Conservation (phyloP, 108 stramenopile species). For the Fistulifera solaris region DNA sequence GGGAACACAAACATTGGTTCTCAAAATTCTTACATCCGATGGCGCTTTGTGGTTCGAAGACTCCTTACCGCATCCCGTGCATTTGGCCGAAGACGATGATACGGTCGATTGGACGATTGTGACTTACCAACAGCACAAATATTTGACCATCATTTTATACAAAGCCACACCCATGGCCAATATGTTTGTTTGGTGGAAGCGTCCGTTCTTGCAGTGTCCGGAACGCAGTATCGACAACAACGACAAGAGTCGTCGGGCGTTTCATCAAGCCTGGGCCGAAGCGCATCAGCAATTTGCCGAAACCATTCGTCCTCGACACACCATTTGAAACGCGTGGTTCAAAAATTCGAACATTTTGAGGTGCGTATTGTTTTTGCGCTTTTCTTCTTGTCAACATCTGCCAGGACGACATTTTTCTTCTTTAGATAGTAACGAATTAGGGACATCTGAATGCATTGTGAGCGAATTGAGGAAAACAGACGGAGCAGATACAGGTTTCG, state of each 20-base stretch:
- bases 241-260: not conserved
- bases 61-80: conserved; percentile 31
- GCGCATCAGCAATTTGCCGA: conserved; percentile 32
- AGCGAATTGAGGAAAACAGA: too few relatives aligned
- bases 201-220: conserved; percentile 25
- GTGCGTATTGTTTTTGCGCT: too few relatives aligned
- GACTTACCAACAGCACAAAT: conserved; percentile 2
- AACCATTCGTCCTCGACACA: too few relatives aligned
- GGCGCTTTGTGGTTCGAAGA: conserved; percentile 13
- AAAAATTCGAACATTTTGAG: too few relatives aligned
- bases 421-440: too few relatives aligned
- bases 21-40: not conserved
- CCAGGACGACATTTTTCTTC: too few relatives aligned
- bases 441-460: too few relatives aligned
- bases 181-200: conserved; percentile 41
- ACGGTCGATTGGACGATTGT: conserved; percentile 32
- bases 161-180: conserved; percentile 51
- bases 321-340: too few relatives aligned
- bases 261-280: conserved; percentile 31
- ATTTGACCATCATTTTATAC: conserved; percentile 20
- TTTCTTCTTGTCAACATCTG: too few relatives aligned
- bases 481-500: too few relatives aligned
- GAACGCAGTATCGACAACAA: conserved; percentile 10
- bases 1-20: not conserved
- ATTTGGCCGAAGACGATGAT: conserved; percentile 23